These are phyloP conservation scores for Alternaria gansuensis DNA, from an alignment of 2,329 filamentous ascomycete genomes.

Conservation along the genomic window DNA sequence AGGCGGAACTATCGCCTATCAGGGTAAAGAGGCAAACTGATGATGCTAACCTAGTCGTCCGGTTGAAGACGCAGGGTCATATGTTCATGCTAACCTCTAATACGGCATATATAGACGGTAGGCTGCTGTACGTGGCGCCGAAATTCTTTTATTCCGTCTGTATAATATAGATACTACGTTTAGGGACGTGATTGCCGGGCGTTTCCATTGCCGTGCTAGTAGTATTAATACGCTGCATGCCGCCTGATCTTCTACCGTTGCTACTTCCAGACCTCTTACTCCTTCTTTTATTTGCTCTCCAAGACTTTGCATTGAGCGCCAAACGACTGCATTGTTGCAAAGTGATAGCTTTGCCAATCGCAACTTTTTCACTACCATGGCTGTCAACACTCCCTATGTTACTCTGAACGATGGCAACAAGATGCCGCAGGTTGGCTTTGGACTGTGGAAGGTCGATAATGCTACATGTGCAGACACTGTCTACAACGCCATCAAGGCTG, in stretches of 20 bases:
- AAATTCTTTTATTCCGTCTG: constrained; percentile 27
- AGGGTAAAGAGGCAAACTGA: constrained; percentile 26
- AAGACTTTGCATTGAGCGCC: constrained; percentile 17
- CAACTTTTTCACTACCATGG: constrained; percentile 37
- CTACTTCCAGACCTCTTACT: constrained; percentile 18
- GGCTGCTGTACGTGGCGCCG: constrained; percentile 25
- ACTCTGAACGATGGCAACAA: constrained; percentile 50
- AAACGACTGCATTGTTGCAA: constrained; percentile 13
- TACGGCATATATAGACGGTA: constrained; percentile 35
- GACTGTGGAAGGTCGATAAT: constrained; percentile 50
- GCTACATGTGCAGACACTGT: constrained; percentile 44
- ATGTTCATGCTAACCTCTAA: constrained; percentile 32
- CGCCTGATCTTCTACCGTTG: constrained; percentile 23
- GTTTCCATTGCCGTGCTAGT: constrained; percentile 25
- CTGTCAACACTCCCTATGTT: constrained; percentile 40
- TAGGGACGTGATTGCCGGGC: constrained; percentile 32
- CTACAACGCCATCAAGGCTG: constrained; percentile 51
- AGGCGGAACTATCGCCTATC: constrained; percentile 27
- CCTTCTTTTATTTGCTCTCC: constrained; percentile 17
- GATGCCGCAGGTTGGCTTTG: constrained; percentile 50
- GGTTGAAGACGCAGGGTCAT: constrained; percentile 38
- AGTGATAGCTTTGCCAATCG: constrained; percentile 18
- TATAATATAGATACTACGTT: constrained; percentile 14
- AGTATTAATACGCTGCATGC: constrained; percentile 37
- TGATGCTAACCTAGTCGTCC: constrained; percentile 25